These are phyloP conservation scores for Phylloboletellus chloephorus DNA, from an alignment of 1,284 basidiomycete species.

Conservation along the genomic window DNA sequence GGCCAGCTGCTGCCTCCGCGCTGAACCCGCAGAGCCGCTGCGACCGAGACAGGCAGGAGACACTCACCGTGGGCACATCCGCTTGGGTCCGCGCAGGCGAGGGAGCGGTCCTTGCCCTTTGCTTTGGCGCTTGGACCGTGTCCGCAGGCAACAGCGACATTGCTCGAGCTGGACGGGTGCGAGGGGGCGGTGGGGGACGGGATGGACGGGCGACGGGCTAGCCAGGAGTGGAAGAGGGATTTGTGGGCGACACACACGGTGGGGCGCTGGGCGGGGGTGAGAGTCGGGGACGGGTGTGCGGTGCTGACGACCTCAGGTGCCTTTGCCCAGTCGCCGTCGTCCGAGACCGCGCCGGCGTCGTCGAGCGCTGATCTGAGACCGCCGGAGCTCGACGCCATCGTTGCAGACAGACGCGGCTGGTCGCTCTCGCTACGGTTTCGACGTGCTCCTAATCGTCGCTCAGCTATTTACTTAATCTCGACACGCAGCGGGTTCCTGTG, in stretches of 20 bases:
- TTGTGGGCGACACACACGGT: constrained; percentile 13
- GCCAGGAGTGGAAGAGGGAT: constrained; percentile 17
- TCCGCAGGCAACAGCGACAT: neutral
- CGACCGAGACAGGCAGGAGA: neutral
- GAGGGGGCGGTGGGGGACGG: constrained; percentile 6
- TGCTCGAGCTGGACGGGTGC: neutral
- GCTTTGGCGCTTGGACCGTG: constrained; percentile 1
- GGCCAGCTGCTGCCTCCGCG: constrained; percentile 5
- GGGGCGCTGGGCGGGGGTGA: constrained; percentile 6
- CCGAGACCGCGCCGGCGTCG: constrained; percentile 4
- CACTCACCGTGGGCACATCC: constrained; percentile 15
- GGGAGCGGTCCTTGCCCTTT: constrained; percentile 18
- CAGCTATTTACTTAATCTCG: neutral
- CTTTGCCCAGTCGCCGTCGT: constrained; percentile 18
- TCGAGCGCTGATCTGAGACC: constrained; percentile 1
- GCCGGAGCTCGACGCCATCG: constrained; percentile 5
- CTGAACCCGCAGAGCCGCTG: constrained; percentile 3
- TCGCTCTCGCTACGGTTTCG: no score
- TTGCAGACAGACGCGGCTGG: no score
- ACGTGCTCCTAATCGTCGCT: no score
- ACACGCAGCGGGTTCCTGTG: no score
- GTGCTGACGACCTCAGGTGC: neutral
- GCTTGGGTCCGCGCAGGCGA: constrained; percentile 6
- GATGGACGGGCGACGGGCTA: constrained; percentile 19
- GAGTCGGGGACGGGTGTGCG: neutral